These are phyloP conservation scores for Termitomyces sp. DNA, from an alignment of 768 basidiomycete genomes.

Conservation along the genomic window DNA sequence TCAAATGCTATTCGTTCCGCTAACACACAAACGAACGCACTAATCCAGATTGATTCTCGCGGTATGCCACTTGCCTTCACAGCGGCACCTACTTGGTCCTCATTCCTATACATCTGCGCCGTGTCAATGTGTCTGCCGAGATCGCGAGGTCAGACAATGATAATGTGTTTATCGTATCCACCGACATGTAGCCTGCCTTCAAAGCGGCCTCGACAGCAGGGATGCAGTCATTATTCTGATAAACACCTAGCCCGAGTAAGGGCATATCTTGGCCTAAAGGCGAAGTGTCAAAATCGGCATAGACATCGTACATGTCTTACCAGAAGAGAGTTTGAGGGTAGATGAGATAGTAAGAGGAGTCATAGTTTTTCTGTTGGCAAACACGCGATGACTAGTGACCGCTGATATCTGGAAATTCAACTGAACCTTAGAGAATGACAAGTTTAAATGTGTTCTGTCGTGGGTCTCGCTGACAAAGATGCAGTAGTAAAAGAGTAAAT, in stretches of 20 bases:
- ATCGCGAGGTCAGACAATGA: background rate
- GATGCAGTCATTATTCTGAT: slow-evolving; percentile 50
- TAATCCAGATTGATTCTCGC: slow-evolving; percentile 63
- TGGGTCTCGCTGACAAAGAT: background rate
- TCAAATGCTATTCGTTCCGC: background rate
- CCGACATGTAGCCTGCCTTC: slow-evolving; percentile 52
- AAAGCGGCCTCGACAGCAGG: slow-evolving; percentile 56
- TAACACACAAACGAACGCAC: slow-evolving; percentile 24
- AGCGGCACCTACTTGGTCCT: slow-evolving; percentile 55
- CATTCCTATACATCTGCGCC: slow-evolving; percentile 63
- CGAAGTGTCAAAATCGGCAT: background rate
- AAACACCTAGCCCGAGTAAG: slow-evolving; percentile 63
- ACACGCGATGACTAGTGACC: background rate
- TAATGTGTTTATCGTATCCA: background rate
- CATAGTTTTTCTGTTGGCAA: background rate
- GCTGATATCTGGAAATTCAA: background rate
- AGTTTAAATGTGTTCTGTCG: background rate
- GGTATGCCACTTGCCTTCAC: slow-evolving; percentile 48
- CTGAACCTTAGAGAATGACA: background rate
- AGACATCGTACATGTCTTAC: background rate
- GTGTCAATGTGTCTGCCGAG: slow-evolving; percentile 60
- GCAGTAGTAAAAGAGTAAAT: too few relatives aligned
- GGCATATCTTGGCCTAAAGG: slow-evolving; percentile 50
- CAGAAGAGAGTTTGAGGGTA: slow-evolving; percentile 10
- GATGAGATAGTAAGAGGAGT: slow-evolving; percentile 4